Base-by-base conservation (phyloP, 495 filamentous ascomycete genomes). In the Talaromyces adpressus region DNA sequence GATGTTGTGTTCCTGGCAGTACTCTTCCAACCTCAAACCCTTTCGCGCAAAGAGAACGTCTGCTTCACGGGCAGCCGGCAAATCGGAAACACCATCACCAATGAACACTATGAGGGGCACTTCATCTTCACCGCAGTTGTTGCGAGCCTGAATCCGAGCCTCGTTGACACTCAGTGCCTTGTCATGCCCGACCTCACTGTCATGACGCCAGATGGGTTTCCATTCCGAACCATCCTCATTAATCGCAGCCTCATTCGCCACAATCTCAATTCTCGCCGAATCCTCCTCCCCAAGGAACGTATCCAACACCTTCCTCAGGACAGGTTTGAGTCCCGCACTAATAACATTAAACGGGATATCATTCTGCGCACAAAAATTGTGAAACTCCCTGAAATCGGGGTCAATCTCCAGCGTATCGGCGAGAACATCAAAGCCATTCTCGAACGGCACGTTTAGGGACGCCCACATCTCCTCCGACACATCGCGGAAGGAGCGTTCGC, bases 401-500 rank as follows among this genome's bases (percentile, higher is more conserved):
- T 91, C 88, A 52, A 90, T 85, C 11, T 88, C 82, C 14, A 90
- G 80, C 3, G 74, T 74, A 53, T 83, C 73, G 68, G 85, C 77
- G 87, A 91, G 89, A 34, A 89, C 75, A 49, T 84, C 77, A 76
- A 91, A 90, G 12, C 87, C 88, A 69, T 89, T 83, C n/a, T 89
- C 86, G 68, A 90, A 90, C 14, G 87, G 87, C 9, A 90, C 80
- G 61, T 82, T 77, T 0, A 91, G 76, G 2, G 85, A 88, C 20
- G 82, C 84, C 87, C 87, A 90, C 87, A 90, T 90, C 70, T 90
- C 88, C 62, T 90, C 87, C 3, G 87, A 89, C 29, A 86, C 86
- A n/a, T 90, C 88, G 30, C 86, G 78, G 77, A 90, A 90, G 0
- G 86, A 85, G 8, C 87, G 81, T 70, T 86, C 81, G 62, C 88